Base-by-base conservation (phyloP, 805 yeast genomes). In the Zygoascus ofunaensis region DNA sequence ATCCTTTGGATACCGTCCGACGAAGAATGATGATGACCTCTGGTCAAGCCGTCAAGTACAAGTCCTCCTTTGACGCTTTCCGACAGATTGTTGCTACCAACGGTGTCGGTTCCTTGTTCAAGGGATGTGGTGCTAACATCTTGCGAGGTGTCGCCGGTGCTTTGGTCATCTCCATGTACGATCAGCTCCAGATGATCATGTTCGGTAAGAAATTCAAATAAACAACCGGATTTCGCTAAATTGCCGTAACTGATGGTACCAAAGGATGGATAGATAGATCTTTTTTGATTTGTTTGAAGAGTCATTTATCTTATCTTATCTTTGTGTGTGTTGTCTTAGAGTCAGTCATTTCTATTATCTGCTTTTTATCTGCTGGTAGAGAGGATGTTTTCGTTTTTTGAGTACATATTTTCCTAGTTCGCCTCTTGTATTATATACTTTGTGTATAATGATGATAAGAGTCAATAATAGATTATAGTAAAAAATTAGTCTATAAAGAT, bases 11-110 rank as follows among this genome's bases (percentile, higher is more conserved):
- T 76, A 87, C 97, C 67, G 87, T 87, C 68, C 89, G 97, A 83
- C 87, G 97, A 85, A 87, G 97, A 84, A 87, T 87, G 97, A 87
- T 87, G 97, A 87, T 87, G 97, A 87, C 97, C 62, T 89, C 97
- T 60, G 97, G 97, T 73, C 94, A 87, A 77, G 95, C 94, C 65
- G 94, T 87, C 64, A 87, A 89, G 77, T 87, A 87, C 78, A 74
- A 80, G 67, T 92, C 94, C 76, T 94, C 96, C 61, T 77, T 85
- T 70, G 96, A 89, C 72, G 86, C 92, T 73, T 81, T 84, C 85
- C 74, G 68, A 62, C 73, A 87, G 76, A 86, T 87, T 69, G 90
- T 89, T 61, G 94, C 94, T 60, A 87, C 92, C 68, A 96, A 89
- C 75, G 97, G 97, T 86, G 72, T 85, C 63, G 64, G 67, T 51